Percentiles rank a stretch among this genome's conserved stretches.
phyloP scores from a whole-genome alignment of 805 yeast species.

The Priceomyces castillae region DNA sequence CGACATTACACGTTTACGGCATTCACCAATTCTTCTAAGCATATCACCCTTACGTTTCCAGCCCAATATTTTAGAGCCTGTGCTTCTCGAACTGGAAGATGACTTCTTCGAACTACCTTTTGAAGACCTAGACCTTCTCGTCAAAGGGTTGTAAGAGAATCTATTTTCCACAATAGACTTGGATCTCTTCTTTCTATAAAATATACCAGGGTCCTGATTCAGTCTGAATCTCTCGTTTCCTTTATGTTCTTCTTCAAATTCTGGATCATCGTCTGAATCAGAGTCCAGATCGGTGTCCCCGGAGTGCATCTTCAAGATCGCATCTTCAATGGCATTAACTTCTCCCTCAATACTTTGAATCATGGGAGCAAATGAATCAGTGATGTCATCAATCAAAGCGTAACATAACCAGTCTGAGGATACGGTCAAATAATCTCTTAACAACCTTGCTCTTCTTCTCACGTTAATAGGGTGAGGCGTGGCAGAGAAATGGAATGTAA shows the following conservation, averaged over 20 bases:
- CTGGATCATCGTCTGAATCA: slow-evolving; percentile 34
- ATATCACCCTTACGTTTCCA: slow-evolving; percentile 95
- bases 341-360: slow-evolving; percentile 92
- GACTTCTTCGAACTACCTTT: slow-evolving; percentile 8
- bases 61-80: slow-evolving; percentile 48
- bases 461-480: slow-evolving; percentile 97
- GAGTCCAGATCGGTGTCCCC: slow-evolving; percentile 49
- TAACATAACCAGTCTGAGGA: slow-evolving; percentile 97
- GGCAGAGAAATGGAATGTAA: slow-evolving; percentile 91
- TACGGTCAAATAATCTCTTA: slow-evolving; percentile 84
- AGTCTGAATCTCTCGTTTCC: slow-evolving; percentile 14
- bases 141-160: slow-evolving; percentile 1
- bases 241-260: slow-evolving; percentile 14
- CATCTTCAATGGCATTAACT: slow-evolving; percentile 91
- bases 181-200: slow-evolving; percentile 34
- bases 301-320: slow-evolving; percentile 83
- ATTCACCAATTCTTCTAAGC: slow-evolving; percentile 92
- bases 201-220: slow-evolving; percentile 18
- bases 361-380: slow-evolving; percentile 97
- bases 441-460: slow-evolving; percentile 83
- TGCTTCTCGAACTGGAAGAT: slow-evolving; percentile 34
- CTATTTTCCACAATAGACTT: slow-evolving; percentile 36
- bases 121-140: neutral
- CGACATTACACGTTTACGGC: slow-evolving; percentile 92
- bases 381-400: slow-evolving; percentile 93